A percentile compares a stretch with the other conserved stretches of the same genome.
Conservation (phyloP, 1,284 basidiomycete genomes). For the Cerrena zonata region DNA sequence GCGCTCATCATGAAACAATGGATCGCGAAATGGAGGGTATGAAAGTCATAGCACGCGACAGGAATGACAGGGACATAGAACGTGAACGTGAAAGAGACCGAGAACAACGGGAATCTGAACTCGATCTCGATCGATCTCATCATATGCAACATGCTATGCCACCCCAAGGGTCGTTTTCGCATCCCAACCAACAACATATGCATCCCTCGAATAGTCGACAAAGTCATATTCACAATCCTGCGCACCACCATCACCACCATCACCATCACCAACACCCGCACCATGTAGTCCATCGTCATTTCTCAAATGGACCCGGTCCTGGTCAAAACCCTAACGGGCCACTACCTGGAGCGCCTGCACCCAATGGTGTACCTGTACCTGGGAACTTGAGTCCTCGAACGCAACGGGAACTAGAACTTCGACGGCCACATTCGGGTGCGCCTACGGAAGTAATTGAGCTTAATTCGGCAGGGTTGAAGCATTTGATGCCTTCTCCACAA, state of each 20-base stretch:
- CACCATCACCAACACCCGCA: slow-evolving; percentile 42
- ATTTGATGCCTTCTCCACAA: slow-evolving; percentile 14
- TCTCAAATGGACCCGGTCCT: slow-evolving; percentile 13
- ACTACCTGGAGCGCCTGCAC: slow-evolving; percentile 17
- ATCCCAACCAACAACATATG: slow-evolving; percentile 12
- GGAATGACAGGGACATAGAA: slow-evolving; percentile 16
- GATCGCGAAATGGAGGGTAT: slow-evolving; percentile 19
- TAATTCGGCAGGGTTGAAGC: slow-evolving; percentile 27
- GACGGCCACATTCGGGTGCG: slow-evolving; percentile 27
- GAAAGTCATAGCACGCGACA: slow-evolving; percentile 12
- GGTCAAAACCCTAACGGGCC: slow-evolving; percentile 13
- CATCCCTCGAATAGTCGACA: slow-evolving; percentile 15
- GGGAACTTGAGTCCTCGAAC: slow-evolving; percentile 18
- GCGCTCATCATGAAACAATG: slow-evolving; percentile 25
- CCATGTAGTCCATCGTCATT: slow-evolving; percentile 34
- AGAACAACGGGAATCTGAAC: slow-evolving; percentile 12
- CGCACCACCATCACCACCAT: slow-evolving; percentile 26
- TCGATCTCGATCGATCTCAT: slow-evolving; percentile 12
- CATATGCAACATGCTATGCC: slow-evolving; percentile 19
- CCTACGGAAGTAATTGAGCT: slow-evolving; percentile 48
- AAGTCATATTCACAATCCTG: slow-evolving; percentile 17
- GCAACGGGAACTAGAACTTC: slow-evolving; percentile 25
- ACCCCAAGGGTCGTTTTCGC: slow-evolving; percentile 11
- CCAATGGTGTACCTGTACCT: slow-evolving; percentile 9
- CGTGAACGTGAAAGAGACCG: slow-evolving; percentile 18